phyloP scores from a whole-genome alignment of 2,329 filamentous ascomycete genomes.

The Penicillium sp. region DNA sequence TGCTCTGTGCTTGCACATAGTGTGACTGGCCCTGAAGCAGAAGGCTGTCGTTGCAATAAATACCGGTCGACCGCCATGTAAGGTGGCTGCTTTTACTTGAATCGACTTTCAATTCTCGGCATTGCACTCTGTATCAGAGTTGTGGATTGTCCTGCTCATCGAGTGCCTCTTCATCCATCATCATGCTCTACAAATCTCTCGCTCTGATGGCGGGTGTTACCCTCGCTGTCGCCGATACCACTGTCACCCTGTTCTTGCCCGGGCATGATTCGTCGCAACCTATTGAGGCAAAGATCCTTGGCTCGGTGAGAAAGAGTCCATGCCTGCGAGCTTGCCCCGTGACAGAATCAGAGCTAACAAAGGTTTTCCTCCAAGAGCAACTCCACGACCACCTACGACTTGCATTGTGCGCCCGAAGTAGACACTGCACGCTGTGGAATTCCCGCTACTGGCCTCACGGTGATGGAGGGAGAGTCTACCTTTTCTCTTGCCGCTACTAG shows the following conservation, averaged over 20 bases:
- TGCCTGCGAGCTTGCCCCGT: no score
- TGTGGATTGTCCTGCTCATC: neutral
- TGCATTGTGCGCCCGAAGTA: conserved; percentile 10
- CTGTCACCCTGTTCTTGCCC: conserved; percentile 11
- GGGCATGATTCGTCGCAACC: conserved; percentile 6
- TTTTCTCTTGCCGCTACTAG: neutral
- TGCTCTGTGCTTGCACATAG: no score
- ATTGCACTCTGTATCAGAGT: neutral
- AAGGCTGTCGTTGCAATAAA: no score
- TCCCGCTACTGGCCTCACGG: conserved; percentile 4
- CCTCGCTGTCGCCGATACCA: conserved; percentile 5
- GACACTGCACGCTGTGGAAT: conserved; percentile 9
- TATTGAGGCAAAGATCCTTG: conserved; percentile 6
- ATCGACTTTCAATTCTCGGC: neutral
- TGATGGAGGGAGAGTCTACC: conserved; percentile 9
- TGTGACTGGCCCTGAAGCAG: no score
- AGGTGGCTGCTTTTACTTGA: no score
- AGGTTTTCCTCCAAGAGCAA: conserved; percentile 5
- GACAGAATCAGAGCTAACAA: neutral
- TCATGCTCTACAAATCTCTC: conserved; percentile 6
- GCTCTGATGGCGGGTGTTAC: conserved; percentile 6
- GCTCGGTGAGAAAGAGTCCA: conserved; percentile 2
- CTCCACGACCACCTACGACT: conserved; percentile 15
- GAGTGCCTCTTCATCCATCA: neutral
- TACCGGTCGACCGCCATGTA: no score